These are phyloP conservation scores for Salix koriyanagi DNA, from an alignment of 345 rosid species.

Conservation along the genomic window DNA sequence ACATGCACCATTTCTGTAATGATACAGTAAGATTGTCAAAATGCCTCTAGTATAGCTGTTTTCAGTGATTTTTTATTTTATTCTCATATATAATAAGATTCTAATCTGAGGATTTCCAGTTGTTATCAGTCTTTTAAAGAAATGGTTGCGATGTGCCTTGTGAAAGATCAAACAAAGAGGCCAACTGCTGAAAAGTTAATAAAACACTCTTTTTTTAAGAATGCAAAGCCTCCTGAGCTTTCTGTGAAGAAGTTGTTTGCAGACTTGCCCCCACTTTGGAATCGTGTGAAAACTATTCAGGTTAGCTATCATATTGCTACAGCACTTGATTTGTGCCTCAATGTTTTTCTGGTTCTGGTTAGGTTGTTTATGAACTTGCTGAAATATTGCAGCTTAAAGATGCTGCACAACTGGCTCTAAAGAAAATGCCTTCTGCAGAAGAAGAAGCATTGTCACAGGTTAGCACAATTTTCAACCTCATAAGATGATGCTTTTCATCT, in stretches of 20 bases:
- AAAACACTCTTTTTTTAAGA: slow-evolving; percentile 87
- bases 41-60: slow-evolving; percentile 1
- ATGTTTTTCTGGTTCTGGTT: slow-evolving; percentile 2
- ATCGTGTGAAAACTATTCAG: slow-evolving; percentile 95
- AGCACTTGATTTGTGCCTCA: slow-evolving; percentile 16
- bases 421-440: slow-evolving; percentile 95
- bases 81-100: slow-evolving; percentile 31
- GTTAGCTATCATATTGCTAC: slow-evolving; percentile 31
- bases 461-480: slow-evolving; percentile 6
- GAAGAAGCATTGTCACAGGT: slow-evolving; percentile 97
- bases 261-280: slow-evolving; percentile 83
- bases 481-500: neutral
- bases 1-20: slow-evolving; percentile 2
- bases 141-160: slow-evolving; percentile 99
- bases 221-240: slow-evolving; percentile 85
- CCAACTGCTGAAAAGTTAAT: slow-evolving; percentile 94
- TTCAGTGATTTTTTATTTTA: neutral
- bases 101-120: slow-evolving; percentile 87
- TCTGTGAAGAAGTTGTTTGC: slow-evolving; percentile 72
- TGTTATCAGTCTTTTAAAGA: slow-evolving; percentile 99
- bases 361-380: slow-evolving; percentile 19
- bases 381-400: slow-evolving; percentile 68
- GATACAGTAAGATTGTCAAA: slow-evolving; percentile 1
- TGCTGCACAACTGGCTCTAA: slow-evolving; percentile 87
- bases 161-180: slow-evolving; percentile 96